These are phyloP conservation scores for Microstroma glucosiphilum DNA, from an alignment of 1,284 basidiomycete species.

Conservation along the genomic window DNA sequence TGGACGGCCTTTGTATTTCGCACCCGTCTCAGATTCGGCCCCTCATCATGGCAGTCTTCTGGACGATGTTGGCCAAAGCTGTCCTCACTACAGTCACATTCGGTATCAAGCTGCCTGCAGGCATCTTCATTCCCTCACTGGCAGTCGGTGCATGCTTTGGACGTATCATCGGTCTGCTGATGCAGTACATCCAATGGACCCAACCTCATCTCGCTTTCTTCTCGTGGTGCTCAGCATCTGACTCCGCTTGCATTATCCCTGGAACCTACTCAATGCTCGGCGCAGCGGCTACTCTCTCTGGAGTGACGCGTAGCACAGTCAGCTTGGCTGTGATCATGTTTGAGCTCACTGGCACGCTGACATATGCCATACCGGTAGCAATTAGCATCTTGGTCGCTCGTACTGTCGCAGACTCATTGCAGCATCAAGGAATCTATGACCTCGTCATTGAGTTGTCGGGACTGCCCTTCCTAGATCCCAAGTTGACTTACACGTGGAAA, in stretches of 20 bases:
- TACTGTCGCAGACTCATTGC: conserved; percentile 73
- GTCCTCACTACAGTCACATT: conserved; percentile 85
- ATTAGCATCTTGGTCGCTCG: conserved; percentile 78
- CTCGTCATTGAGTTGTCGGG: conserved; percentile 71
- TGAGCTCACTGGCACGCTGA: conserved; percentile 88
- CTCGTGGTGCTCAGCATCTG: conserved; percentile 71
- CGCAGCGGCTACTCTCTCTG: conserved; percentile 51
- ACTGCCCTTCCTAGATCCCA: conserved; percentile 76
- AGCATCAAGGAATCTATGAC: conserved; percentile 92
- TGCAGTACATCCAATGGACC: conserved; percentile 71
- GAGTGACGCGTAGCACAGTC: conserved; percentile 92
- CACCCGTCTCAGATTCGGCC: conserved; percentile 64
- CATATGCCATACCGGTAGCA: conserved; percentile 93
- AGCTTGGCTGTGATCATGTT: conserved; percentile 99
- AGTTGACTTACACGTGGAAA: conserved; percentile 76
- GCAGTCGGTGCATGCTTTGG: conserved; percentile 96
- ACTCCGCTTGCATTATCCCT: conserved; percentile 92
- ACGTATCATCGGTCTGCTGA: conserved; percentile 72
- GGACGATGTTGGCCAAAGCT: conserved; percentile 58
- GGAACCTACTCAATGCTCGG: conserved; percentile 61
- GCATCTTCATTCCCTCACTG: conserved; percentile 93
- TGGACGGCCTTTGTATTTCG: conserved; percentile 67
- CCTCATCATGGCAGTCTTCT: conserved; percentile 63
- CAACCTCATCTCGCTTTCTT: conserved; percentile 69
- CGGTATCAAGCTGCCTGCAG: conserved; percentile 68